phyloP scores from a whole-genome alignment of 2,329 filamentous ascomycete genomes.

The Epichloe coenophiala region DNA sequence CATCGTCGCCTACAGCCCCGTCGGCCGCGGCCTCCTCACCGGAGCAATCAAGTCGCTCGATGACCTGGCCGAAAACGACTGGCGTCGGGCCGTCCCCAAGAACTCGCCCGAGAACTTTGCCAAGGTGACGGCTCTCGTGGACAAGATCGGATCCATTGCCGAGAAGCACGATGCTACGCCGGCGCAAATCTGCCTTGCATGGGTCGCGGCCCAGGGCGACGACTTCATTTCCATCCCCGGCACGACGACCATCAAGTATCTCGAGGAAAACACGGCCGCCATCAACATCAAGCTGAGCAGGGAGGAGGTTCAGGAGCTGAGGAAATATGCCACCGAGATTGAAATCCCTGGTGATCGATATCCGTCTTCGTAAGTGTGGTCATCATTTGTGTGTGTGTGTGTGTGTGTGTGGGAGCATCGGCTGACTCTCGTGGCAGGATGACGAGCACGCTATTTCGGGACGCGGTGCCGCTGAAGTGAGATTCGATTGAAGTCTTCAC shows the following conservation, averaged over 20 bases:
- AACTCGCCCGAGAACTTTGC: conserved; percentile 11
- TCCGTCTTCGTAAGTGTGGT: conserved; percentile 4
- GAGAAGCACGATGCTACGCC: conserved; percentile 39
- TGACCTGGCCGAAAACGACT: conserved; percentile 30
- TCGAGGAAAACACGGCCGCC: conserved; percentile 31
- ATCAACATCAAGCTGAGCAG: conserved; percentile 17
- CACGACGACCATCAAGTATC: conserved; percentile 31
- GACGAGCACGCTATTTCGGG: not conserved
- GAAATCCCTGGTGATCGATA: conserved; percentile 16
- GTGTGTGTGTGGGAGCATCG: too few relatives aligned
- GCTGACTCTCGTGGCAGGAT: not conserved
- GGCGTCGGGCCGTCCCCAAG: conserved; percentile 17
- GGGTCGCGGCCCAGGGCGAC: conserved; percentile 46
- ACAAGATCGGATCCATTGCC: conserved; percentile 34
- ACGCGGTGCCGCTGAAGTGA: not conserved
- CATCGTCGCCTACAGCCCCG: conserved; percentile 43
- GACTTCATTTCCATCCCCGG: conserved; percentile 47
- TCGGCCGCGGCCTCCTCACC: conserved; percentile 45
- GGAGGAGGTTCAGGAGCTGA: conserved; percentile 22
- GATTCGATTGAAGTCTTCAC: not conserved
- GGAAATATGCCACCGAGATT: conserved; percentile 15
- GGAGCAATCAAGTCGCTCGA: conserved; percentile 30
- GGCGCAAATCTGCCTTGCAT: conserved; percentile 47
- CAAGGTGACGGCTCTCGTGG: conserved; percentile 40
- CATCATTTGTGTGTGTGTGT: not conserved